A percentile compares a stretch with the other conserved stretches of the same genome.
Conservation (phyloP, 2,329 filamentous ascomycete species). For the Akanthomyces dipterigenus region DNA sequence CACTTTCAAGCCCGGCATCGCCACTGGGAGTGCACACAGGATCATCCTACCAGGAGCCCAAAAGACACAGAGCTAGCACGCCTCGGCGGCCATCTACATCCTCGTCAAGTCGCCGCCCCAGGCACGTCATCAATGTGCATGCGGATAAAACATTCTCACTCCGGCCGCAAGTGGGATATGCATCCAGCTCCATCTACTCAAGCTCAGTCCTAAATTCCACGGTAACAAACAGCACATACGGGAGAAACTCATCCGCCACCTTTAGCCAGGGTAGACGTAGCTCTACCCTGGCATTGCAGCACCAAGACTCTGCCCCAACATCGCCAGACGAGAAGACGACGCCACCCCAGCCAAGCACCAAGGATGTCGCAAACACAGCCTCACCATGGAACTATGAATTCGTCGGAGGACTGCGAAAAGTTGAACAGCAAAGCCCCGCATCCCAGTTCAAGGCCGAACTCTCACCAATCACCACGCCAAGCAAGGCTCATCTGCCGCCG, state of each 20-base stretch:
- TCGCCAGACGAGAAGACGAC: slow-evolving; percentile 15
- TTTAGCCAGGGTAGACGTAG: slow-evolving; percentile 42
- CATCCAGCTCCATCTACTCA: slow-evolving; percentile 25
- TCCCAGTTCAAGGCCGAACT: slow-evolving; percentile 5
- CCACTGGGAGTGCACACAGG: background rate
- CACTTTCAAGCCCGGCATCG: background rate
- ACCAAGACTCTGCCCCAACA: slow-evolving; percentile 28
- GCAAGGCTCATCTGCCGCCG: slow-evolving; percentile 9
- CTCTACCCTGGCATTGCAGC: slow-evolving; percentile 42
- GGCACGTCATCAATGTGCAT: slow-evolving; percentile 42
- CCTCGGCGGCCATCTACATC: slow-evolving; percentile 21
- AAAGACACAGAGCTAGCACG: slow-evolving; percentile 8
- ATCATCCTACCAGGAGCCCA: background rate
- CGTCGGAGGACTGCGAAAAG: slow-evolving; percentile 48
- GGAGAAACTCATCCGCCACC: slow-evolving; percentile 36
- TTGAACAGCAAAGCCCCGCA: slow-evolving; percentile 31
- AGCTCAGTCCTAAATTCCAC: slow-evolving; percentile 40
- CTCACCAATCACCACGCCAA: slow-evolving; percentile 15
- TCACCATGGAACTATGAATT: slow-evolving; percentile 49
- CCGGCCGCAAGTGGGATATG: slow-evolving; percentile 26
- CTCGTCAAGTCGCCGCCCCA: slow-evolving; percentile 22
- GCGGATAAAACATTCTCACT: slow-evolving; percentile 54
- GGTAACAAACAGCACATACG: slow-evolving; percentile 41
- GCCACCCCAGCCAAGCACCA: background rate
- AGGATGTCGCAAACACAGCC: slow-evolving; percentile 12